Evolutionary conservation across 768 basidiomycete species (phyloP), one percentile per base, ranked within the genome.

Genomic region (Coprinopsis marcescibilis): DNA sequence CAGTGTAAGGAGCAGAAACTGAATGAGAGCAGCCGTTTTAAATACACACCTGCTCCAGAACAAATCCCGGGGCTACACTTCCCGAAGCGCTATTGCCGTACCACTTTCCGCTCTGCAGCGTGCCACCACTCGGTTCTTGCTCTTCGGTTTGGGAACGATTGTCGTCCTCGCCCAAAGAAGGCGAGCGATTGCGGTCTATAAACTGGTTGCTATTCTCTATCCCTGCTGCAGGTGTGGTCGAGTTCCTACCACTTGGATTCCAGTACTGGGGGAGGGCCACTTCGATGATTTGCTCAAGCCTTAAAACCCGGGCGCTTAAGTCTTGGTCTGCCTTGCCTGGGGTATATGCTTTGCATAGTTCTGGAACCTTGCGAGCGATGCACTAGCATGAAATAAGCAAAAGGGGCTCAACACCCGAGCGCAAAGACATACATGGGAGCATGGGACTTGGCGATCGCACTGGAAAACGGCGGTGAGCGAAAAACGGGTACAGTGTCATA

Each of bases 261-360:
- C 77, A 81, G 57, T 77, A 87, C 46, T 90, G 86, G 24, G 89
- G 89, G 4, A 92, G 63, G 2, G 88, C 89, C 52, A 75, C 67
- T 55, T 90, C 89, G 36, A 92, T 73, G 42, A 92, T 87, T 52
- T 85, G 82, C 60, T 92, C 89, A 15, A 92, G 70, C 48, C 89
- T 75, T 29, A 83, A 71, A 33, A 92, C 65, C 40, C 89, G 82
- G 34, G 78, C 76, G 55, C 75, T 80, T 38, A 92, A 67, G 63
- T 92, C 88, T 58, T 89, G 85, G 63, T 91, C 89, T 13, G 80
- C 72, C 60, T 90, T 91, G 47, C 89, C 89, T 8, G 89, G 89
- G 5, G 86, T 90, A 58, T 92, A 92, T 0, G 89, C 83, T 60
- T 87, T 87, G 70, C 89, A 92, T 34, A 91, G 68, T 49, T 90